phyloP scores from a whole-genome alignment of 148 eudicot species.

The Vaccinium myrtillus region DNA sequence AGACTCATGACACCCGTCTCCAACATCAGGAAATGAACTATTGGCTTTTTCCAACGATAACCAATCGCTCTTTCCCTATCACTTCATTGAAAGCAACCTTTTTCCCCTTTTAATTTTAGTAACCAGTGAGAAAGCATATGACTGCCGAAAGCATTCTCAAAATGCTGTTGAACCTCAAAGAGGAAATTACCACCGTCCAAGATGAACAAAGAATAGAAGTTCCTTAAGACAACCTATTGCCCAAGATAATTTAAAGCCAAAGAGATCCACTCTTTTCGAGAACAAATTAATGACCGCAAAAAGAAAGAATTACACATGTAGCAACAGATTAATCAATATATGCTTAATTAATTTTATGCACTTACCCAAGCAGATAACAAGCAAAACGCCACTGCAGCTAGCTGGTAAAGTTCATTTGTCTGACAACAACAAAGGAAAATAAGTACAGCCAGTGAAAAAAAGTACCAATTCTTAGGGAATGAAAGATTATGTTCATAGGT shows the following conservation, averaged over 20 bases:
- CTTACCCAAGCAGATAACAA: slow-evolving; percentile 97
- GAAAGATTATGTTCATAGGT: neutral
- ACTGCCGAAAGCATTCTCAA: neutral
- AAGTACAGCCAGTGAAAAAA: neutral
- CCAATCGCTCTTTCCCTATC: neutral
- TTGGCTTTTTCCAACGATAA: neutral
- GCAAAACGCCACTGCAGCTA: slow-evolving; percentile 97
- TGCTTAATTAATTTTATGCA: neutral
- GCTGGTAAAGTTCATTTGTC: slow-evolving; percentile 99
- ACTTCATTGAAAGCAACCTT: neutral
- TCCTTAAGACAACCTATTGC: neutral
- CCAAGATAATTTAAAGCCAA: neutral
- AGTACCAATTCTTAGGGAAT: neutral
- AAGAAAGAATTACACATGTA: slow-evolving; percentile 6
- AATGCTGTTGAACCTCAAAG: neutral
- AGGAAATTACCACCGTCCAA: neutral
- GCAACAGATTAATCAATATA: neutral
- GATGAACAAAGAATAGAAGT: neutral
- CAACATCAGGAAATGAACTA: neutral
- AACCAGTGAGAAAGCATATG: neutral
- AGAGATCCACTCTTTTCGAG: neutral
- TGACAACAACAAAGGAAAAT: slow-evolving; percentile 33
- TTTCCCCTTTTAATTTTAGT: neutral
- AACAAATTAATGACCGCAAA: neutral
- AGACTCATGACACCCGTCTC: neutral